Evolutionary conservation across 768 basidiomycete species (phyloP), one percentile per base, ranked within the genome.

Genomic region (Xerocomellus intermedius): DNA sequence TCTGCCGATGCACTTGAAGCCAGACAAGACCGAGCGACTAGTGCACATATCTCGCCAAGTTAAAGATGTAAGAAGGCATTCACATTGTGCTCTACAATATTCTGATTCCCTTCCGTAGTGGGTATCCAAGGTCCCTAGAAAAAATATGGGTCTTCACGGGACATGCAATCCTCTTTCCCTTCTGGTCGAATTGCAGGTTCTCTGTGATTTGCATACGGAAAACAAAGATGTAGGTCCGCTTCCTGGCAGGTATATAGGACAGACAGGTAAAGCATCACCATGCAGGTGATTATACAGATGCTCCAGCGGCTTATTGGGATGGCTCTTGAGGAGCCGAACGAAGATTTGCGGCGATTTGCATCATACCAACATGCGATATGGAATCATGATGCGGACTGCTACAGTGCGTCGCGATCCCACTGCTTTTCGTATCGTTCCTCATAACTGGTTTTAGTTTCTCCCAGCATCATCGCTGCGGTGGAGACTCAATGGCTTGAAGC

Each of bases 351-450:
- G 22, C 79, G 77, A 52, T 67, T 86, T 35, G 70, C 79, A 13
- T 65, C 75, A 1, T 84, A 84, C 61, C 82, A 82, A 57, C 84
- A 85, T 57, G 67, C 83, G n/a, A 38, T 78, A 30, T 87, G 86
- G 87, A 52, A 56, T 71, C 9, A 55, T 67, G 19, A 71, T 44
- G 74, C 78, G 28, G 72, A 71, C 6, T 67, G 59, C 30, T 62
- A 68, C 58, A 63, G 86, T 86, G 58, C 56, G 77, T 44, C 9
- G 9, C 24, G 22, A 5, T 32, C 33, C 54, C 28, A 14, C 35
- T 37, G 2, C 12, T 13, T 16, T 39, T 19, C 12, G 33, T 44
- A 10, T 52, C 9, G 2, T 35, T 33, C 28, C 17, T 37, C 55
- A 52, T 53, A 48, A 37, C 28, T 19, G 36, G 17, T n/a, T 52